These are phyloP conservation scores for Acer campestre DNA, from an alignment of 345 rosid species.

Conservation along the genomic window DNA sequence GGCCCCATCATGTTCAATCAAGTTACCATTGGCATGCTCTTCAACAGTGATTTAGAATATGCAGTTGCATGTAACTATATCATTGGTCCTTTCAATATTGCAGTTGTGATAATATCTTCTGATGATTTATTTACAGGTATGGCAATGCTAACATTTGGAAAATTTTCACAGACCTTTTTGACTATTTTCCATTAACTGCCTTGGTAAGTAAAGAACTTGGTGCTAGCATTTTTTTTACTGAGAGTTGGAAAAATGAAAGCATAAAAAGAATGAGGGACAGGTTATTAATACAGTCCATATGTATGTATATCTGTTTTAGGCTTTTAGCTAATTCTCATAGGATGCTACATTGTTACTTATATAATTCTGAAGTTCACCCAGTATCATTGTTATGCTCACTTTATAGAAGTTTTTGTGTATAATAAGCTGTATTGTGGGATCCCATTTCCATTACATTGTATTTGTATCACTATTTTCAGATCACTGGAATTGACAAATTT, in stretches of 20 bases:
- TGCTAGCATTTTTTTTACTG: conserved; percentile 3
- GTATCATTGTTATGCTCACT: not conserved
- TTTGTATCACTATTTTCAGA: not conserved
- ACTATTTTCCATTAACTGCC: conserved; percentile 97
- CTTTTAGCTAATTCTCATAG: conserved; percentile 13
- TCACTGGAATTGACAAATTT: not conserved
- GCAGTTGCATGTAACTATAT: not conserved
- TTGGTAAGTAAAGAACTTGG: conserved; percentile 59
- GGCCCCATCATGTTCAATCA: not conserved
- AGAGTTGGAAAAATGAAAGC: not conserved
- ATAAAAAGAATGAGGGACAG: not conserved
- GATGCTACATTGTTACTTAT: not conserved
- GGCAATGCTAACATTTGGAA: conserved; percentile 99
- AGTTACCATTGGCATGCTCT: conserved; percentile 1
- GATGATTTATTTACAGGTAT: conserved; percentile 59
- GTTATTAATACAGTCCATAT: not conserved
- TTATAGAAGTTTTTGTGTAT: not conserved
- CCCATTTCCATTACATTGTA: not conserved
- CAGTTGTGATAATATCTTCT: conserved; percentile 6
- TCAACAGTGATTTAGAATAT: not conserved
- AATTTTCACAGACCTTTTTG: conserved; percentile 95
- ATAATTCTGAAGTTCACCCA: not conserved
- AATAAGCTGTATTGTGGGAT: not conserved
- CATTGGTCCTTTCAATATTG: not conserved
- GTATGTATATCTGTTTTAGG: conserved; percentile 4